Base-by-base conservation (phyloP, 192 early-diverging fungal species). In the Bifiguratus adelaidae region DNA sequence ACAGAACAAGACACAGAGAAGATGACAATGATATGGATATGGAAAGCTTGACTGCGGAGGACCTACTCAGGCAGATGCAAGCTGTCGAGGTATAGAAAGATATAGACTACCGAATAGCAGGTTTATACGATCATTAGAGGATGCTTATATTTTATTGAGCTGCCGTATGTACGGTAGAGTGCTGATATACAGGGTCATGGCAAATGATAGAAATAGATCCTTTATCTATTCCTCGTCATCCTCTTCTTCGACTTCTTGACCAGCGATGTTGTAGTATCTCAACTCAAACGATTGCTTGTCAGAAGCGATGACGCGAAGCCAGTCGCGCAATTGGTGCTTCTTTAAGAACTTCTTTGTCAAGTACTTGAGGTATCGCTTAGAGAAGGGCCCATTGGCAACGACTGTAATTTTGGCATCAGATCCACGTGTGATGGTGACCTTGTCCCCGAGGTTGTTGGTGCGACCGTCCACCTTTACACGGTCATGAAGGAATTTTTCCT, bases 351-450 rank as follows among this genome's bases (percentile, higher is more conserved):
- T 94, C 88, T 99, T 99, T 77, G 95, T 89, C 45, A 99, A 84
- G 86, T 99, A 99, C 88, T 99, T 99, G 73, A 97, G 70, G 87
- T 99, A 99, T 57, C 93, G 86, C 86, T 99, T 99, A 65, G 93
- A 83, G 76, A 97, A 88, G 48, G 70, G 71, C 50, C 64, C 60
- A 71, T 70, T 76, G 63, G 81, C 70, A 56, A 78, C 76, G 56
- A 92, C 81, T 51, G 87, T 82, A 60, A 97, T 71, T 64, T 74
- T 80, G 64, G 70, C 58, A 51, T 81, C 79, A 55, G 65, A 70
- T 30, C 47, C 61, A 62, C 89, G 89, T 71, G 74, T 61, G 56
- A 99, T 91, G 69, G 79, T 70, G 48, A 97, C 82, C 52, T 74
- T 48, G 32, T 89, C 84, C 47, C 81, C 80, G 57, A 98, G 80